Evolutionary conservation across 2,329 filamentous ascomycete species (phyloP), one percentile per base, ranked within the genome.

Genomic region (Aspergillus udagawae): DNA sequence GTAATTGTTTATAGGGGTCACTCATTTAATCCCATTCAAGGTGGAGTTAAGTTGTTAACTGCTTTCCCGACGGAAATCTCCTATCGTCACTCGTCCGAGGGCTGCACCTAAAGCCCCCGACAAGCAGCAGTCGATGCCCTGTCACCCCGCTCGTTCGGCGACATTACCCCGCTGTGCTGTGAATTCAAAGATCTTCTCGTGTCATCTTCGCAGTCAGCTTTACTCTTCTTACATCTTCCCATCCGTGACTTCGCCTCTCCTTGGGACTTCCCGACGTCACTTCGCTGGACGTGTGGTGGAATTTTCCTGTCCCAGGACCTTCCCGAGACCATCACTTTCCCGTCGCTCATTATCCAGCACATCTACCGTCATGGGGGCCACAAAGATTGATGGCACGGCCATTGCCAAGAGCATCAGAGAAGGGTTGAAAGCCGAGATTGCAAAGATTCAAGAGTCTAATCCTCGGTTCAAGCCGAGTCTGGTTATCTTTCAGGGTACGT

Each of bases 341-440:
- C 63, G 55, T 56, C 70, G 70, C 54, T 64, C 54, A 42, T 83
- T 86, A 70, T 80, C 80, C 61, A 79, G 72, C 65, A 85, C 83
- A 62, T 66, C 79, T 66, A 70, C 78, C 77, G 81, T 78, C 71
- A 97, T 97, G 92, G 85, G 86, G 67, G 93, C 91, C 65, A 85
- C 83, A 68, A 96, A 92, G 82, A 94, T 99, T 70, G 94, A 99
- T 80, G 94, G 94, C 80, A 96, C 88, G 56, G 91, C 91, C 73
- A 92, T 97, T 79, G 94, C 94, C 67, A 95, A 93, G 81, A 84
- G 81, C 73, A 96, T 97, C 73, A 88, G 94, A 60, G 90, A 92
- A 79, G 83, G 83, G 60, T 83, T 99, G 68, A 88, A 88, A 68
- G 80, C 79, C 49, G 88, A 97, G 76, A 95, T 99, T 76, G 83